Conservation (phyloP, 1,284 basidiomycete genomes). For the Rhodofomes roseus region DNA sequence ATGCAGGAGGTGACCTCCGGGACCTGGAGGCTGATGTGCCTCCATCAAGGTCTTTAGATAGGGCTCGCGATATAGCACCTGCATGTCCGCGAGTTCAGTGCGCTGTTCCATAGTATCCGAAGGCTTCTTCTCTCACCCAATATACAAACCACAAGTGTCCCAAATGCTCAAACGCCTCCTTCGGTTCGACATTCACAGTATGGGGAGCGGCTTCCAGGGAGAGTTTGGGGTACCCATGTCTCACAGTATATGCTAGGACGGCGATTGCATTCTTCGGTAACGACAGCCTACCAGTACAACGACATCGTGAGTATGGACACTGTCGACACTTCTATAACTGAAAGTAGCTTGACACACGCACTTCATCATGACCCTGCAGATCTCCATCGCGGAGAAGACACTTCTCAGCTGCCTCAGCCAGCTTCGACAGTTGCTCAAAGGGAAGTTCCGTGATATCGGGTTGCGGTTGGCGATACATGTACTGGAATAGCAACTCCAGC, state of each 20-base stretch:
- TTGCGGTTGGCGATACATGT: constrained; percentile 10
- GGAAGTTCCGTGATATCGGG: neutral
- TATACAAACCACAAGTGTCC: neutral
- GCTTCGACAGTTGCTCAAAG: constrained; percentile 1
- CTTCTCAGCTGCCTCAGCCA: constrained; percentile 14
- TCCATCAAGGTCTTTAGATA: neutral
- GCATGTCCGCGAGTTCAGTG: neutral
- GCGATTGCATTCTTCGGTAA: neutral
- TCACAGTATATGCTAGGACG: constrained; percentile 1
- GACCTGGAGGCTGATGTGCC: neutral
- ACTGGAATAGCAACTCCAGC: constrained; percentile 12
- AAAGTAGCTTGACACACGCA: neutral
- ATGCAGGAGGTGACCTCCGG: neutral
- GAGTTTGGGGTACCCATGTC: constrained; percentile 2
- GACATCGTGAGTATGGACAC: neutral
- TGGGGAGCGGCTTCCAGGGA: neutral
- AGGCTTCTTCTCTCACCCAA: neutral
- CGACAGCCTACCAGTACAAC: neutral
- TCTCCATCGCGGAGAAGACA: constrained; percentile 11
- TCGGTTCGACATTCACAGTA: neutral
- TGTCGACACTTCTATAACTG: neutral
- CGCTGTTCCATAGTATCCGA: neutral
- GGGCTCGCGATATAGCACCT: neutral
- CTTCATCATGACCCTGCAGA: constrained; percentile 11
- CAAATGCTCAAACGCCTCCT: neutral